Percentiles rank a stretch among this genome's conserved stretches.
phyloP scores from a whole-genome alignment of 2,329 filamentous ascomycete genomes.

The Venturia pyrina region DNA sequence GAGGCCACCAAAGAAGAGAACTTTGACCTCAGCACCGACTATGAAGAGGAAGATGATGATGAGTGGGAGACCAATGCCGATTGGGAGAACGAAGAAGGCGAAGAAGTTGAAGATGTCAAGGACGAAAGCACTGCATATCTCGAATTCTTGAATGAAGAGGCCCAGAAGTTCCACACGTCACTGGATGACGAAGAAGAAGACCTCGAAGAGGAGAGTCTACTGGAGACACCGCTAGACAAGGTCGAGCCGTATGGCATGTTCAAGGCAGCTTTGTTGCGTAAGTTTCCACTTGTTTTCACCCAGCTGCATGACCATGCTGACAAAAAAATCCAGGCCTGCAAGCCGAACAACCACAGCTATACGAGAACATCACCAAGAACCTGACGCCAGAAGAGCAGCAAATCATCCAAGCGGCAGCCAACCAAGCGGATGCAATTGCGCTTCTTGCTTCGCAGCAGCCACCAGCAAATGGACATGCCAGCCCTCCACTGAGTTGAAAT shows the following conservation, averaged over 20 bases:
- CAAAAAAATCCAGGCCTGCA: conserved; percentile 57
- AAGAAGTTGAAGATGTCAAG: conserved; percentile 58
- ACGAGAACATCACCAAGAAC: conserved; percentile 67
- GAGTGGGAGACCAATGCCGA: conserved; percentile 71
- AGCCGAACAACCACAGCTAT: conserved; percentile 83
- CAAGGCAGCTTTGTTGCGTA: conserved; percentile 72
- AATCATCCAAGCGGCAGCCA: conserved; percentile 67
- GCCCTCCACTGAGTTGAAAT: background rate
- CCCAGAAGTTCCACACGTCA: conserved; percentile 70
- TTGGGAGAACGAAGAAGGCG: conserved; percentile 50
- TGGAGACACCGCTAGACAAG: conserved; percentile 91
- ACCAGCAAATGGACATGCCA: background rate
- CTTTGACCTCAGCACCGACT: conserved; percentile 67
- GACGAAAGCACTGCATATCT: conserved; percentile 92
- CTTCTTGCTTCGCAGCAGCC: conserved; percentile 19
- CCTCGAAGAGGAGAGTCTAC: conserved; percentile 80
- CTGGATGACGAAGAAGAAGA: conserved; percentile 76
- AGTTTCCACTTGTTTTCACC: conserved; percentile 29
- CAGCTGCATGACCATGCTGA: background rate
- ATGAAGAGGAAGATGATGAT: conserved; percentile 56
- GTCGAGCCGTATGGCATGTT: conserved; percentile 91
- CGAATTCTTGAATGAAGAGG: conserved; percentile 92
- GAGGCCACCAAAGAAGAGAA: conserved; percentile 80
- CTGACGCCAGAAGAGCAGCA: conserved; percentile 72
- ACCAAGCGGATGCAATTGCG: conserved; percentile 53